Percentiles rank a stretch among this genome's conserved stretches.
Conservation (phyloP, 257 asterid genomes). For the Penstemon eatonii region DNA sequence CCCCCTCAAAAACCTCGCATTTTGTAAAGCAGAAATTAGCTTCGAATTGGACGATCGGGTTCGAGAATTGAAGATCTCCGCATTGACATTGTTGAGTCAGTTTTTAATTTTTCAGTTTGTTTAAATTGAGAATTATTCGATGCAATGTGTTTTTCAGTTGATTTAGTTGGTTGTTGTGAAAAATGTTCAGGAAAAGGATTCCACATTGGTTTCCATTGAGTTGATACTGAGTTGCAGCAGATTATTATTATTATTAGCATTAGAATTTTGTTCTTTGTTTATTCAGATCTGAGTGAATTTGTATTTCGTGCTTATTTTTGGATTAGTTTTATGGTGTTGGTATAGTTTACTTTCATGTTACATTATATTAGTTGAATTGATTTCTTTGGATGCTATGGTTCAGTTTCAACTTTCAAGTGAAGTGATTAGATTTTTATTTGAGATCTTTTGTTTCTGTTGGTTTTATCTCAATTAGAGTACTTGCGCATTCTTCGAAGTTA, state of each 20-base stretch:
- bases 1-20: no score
- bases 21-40: no score
- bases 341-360: background rate
- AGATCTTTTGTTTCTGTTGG: background rate
- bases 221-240: slow-evolving; percentile 30
- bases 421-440: slow-evolving; percentile 15
- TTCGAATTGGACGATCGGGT: slow-evolving; percentile 46
- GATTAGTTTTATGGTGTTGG: background rate
- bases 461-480: background rate
- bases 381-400: slow-evolving; percentile 1
- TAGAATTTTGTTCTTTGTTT: slow-evolving; percentile 16
- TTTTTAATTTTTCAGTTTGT: background rate
- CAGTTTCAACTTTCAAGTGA: background rate
- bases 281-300: slow-evolving; percentile 59
- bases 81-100: slow-evolving; percentile 33
- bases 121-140: background rate
- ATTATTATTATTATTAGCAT: slow-evolving; percentile 23
- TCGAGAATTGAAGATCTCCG: slow-evolving; percentile 50
- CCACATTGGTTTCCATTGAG: slow-evolving; percentile 18
- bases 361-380: background rate
- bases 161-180: background rate
- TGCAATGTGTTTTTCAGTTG: background rate
- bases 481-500: background rate
- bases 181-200: background rate
- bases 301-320: slow-evolving; percentile 10